Base-by-base conservation (phyloP, 2,329 filamentous ascomycete genomes). In the Alternaria arborescens region DNA sequence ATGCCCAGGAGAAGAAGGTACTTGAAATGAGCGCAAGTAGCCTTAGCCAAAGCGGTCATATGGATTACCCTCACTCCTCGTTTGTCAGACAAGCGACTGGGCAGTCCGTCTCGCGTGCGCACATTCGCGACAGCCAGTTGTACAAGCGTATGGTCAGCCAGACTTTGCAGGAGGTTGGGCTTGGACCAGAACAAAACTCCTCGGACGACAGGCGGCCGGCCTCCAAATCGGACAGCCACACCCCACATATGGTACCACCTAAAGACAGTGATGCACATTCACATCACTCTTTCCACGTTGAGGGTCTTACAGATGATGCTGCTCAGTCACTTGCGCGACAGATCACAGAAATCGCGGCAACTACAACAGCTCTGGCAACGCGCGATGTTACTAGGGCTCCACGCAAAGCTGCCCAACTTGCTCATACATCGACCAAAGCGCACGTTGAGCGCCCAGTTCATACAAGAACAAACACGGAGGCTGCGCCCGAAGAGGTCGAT, bases 91-190 rank as follows among this genome's bases (percentile, higher is more conserved):
- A 75, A 51, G 66, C 66, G 16, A 77, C 76, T 3, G 69, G 69
- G 11, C 64, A 72, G 11, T 75, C 76, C 0, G 52, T 75, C 6
- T 63, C 69, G 12, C 73, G 71, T 28, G 71, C 69, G 2, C 92
- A 96, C 65, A 91, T 98, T 64, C 89, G 93, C 46, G 93, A 97
- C 58, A 93, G 92, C 41, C 89, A 93, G 67, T 82, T 98, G 26
- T 98, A 98, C 81, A 97, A 95, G 79, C 90, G 93, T 58, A 97
- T 98, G 64, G 83, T 98, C 5, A 93, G 92, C 5, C 94, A 97
- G 79, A 96, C 94, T 5, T 81, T 97, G 66, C 92, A 90, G 72
- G 92, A 97, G 71, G 89, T 91, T 61, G 94, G 93, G 1, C 80
- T 97, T 43, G 80, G 81, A 30, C 78, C 84, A 5, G 84, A 85